Conservation (phyloP, 169 alveolate species). For the Eimeria praecox region DNA sequence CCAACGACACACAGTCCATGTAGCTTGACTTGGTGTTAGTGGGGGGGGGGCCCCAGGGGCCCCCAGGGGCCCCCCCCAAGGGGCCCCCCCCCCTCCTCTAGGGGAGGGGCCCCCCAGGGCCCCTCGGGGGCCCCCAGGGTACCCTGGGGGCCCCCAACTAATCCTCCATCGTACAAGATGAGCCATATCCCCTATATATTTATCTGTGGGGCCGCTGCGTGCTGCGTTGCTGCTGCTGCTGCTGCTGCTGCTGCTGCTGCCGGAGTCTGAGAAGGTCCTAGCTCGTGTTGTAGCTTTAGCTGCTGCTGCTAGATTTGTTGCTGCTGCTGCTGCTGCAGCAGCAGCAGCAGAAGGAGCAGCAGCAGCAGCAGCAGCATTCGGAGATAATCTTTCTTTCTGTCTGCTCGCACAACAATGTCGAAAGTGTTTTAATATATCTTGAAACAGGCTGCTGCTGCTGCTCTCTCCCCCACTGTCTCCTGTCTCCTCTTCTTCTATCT, state of each 20-base stretch:
- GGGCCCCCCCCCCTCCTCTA: too few relatives aligned
- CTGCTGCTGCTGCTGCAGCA: too few relatives aligned
- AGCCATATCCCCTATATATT: background rate
- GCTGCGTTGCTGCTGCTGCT: slow-evolving; percentile 48
- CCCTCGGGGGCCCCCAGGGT: slow-evolving; percentile 9
- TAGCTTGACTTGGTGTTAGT: slow-evolving; percentile 65
- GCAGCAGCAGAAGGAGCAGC: too few relatives aligned
- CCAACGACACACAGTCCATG: slow-evolving; percentile 71
- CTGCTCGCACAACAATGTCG: slow-evolving; percentile 71
- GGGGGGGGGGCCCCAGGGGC: too few relatives aligned
- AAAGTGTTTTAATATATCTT: background rate
- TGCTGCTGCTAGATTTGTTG: too few relatives aligned
- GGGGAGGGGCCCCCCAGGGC: background rate
- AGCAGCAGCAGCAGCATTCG: background rate
- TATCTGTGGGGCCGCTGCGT: background rate
- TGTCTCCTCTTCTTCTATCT: background rate
- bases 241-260: slow-evolving; percentile 26
- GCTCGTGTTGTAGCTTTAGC: background rate
- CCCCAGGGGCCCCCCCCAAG: too few relatives aligned
- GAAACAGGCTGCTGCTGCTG: slow-evolving; percentile 9
- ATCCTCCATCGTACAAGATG: background rate
- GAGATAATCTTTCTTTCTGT: background rate
- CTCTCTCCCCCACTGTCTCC: slow-evolving; percentile 21
- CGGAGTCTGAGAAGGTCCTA: background rate
- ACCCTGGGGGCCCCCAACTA: background rate